Base-by-base conservation (phyloP, 331 rosid species). In the Telfairia occidentalis region DNA sequence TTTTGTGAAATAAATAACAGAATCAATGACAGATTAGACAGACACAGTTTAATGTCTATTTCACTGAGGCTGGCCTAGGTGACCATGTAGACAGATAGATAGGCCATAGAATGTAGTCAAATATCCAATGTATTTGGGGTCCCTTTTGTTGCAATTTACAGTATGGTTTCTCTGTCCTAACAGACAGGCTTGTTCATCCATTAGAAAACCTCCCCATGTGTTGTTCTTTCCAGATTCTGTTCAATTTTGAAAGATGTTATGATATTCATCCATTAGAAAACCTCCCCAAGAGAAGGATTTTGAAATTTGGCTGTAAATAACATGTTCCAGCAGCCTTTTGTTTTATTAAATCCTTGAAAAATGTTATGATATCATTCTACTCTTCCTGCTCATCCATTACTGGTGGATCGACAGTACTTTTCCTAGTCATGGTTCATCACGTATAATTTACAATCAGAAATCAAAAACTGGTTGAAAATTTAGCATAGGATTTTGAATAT, bases 51-150 rank as follows among this genome's bases (percentile, higher is more conserved):
- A 40, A 49, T 45, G 9, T 37, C 29, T 16, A 37, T n/a, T 57
- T 69, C 74, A 69, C 40, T 69, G 74, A 69, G 30, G 64, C 34
- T 76, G 53, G 42, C 71, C 79, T 52, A 43, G 55, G 26, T 58
- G 75, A 69, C 76, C 23, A 11, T 29, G 12, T 81, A 30, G 71
- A 61, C 54, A 60, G 38, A 52, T 52, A 29, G 71, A 29, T 59
- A 58, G 75, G 29, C 66, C 78, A 81, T 64, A 37, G 12, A 38
- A 63, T 28, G 67, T 60, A 32, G 67, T 60, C 21, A 7, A 60
- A 60, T 30, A 2, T 60, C 67, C 40, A 29, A 11, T 38, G 38
- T 43, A 42, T 55, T 42, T 69, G 74, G 74, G 73, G 74, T 69
- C 74, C 74, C 37, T 66, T 66, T 53, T 5, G 35, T 38, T 66